Evolutionary conservation across 2,329 filamentous ascomycete species (phyloP).

Genomic region (Coniella vitis): DNA sequence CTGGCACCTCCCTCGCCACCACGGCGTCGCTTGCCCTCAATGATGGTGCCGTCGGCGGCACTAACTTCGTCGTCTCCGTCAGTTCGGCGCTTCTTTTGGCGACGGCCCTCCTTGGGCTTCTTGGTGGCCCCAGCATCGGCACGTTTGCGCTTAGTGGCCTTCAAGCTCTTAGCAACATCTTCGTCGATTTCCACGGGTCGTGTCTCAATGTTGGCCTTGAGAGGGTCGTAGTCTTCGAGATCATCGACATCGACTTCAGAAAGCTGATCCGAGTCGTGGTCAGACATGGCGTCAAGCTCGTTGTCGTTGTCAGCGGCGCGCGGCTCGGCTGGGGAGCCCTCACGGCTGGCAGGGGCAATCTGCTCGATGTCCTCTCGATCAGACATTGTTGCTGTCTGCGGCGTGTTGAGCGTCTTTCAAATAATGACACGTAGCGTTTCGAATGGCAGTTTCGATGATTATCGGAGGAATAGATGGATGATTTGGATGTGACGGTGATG

Average conservation of each 20-base stretch:
- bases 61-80: conserved; percentile 36
- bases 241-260: conserved; percentile 65
- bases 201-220: conserved; percentile 56
- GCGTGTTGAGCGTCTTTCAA: neutral
- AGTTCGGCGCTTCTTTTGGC: conserved; percentile 57
- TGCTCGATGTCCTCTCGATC: conserved; percentile 14
- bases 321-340: conserved; percentile 4
- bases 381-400: conserved; percentile 24
- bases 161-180: conserved; percentile 55
- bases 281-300: conserved; percentile 37
- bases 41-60: conserved; percentile 35
- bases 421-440: neutral
- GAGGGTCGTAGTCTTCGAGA: conserved; percentile 62
- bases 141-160: conserved; percentile 60
- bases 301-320: conserved; percentile 5
- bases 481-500: neutral
- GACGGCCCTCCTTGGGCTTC: conserved; percentile 68
- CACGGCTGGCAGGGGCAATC: conserved; percentile 1
- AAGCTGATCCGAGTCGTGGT: conserved; percentile 52
- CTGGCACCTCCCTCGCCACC: conserved; percentile 27
- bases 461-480: neutral
- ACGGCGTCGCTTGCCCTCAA: conserved; percentile 42
- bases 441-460: neutral
- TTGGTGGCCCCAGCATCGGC: conserved; percentile 48
- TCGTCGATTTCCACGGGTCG: conserved; percentile 62